A percentile compares a stretch with the other conserved stretches of the same genome.
These are phyloP conservation scores for Chytridium lagenaria DNA, from an alignment of 371 early-diverging fungal genomes.

Conservation along the genomic window DNA sequence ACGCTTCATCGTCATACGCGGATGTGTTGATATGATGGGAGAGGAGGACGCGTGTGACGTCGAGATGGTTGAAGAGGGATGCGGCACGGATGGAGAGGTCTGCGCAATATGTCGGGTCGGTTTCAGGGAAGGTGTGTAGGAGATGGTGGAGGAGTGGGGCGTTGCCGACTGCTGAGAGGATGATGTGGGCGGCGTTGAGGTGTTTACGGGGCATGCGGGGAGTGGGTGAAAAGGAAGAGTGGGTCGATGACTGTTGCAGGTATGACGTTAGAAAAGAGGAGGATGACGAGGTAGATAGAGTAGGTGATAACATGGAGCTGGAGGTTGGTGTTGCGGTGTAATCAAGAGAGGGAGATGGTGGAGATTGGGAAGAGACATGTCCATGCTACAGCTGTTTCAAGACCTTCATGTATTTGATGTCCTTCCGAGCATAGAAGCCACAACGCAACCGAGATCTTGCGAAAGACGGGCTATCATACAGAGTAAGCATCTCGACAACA, in stretches of 20 bases:
- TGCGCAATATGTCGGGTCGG: not conserved
- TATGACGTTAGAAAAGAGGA: not conserved
- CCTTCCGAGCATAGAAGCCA: not conserved
- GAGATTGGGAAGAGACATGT: not conserved
- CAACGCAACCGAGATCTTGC: too few relatives aligned
- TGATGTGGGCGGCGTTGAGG: not conserved
- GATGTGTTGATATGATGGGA: not conserved
- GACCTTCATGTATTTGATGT: not conserved
- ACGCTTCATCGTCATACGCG: slow-evolving; percentile 4
- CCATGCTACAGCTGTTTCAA: not conserved
- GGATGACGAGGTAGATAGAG: not conserved
- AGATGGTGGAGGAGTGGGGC: not conserved
- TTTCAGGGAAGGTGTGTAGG: not conserved
- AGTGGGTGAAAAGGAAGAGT: not conserved
- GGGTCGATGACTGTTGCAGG: not conserved
- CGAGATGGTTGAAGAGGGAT: not conserved
- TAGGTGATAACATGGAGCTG: not conserved
- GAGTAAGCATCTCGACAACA: too few relatives aligned
- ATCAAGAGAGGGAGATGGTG: too few relatives aligned
- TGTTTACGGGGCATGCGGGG: not conserved
- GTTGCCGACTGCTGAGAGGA: slow-evolving; percentile 1
- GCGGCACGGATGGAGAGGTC: slow-evolving; percentile 1
- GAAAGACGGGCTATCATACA: too few relatives aligned
- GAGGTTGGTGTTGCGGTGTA: not conserved
- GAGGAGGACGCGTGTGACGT: not conserved